These are phyloP conservation scores for Pholiota microspora DNA, from an alignment of 768 basidiomycete genomes.

Conservation along the genomic window DNA sequence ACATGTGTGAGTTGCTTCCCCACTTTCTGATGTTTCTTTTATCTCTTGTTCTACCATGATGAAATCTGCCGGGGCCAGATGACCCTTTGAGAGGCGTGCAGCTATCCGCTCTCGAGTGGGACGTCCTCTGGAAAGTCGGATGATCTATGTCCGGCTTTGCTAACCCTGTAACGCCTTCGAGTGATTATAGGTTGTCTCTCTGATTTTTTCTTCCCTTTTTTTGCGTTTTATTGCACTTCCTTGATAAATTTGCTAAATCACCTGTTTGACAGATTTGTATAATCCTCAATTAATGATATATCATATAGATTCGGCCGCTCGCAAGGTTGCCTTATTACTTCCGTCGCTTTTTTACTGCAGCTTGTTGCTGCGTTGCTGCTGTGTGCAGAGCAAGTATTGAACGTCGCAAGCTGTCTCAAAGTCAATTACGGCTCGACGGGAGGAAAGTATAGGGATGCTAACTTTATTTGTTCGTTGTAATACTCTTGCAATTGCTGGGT, in stretches of 20 bases:
- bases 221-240: no score
- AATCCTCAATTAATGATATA: no score
- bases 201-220: neutral
- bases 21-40: neutral
- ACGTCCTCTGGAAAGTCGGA: constrained; percentile 41
- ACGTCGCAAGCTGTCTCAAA: constrained; percentile 31
- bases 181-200: neutral
- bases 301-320: no score
- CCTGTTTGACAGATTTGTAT: no score
- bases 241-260: no score
- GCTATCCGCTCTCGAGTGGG: constrained; percentile 7
- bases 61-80: constrained; percentile 86
- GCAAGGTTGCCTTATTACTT: no score
- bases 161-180: neutral
- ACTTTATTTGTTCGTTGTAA: constrained; percentile 47
- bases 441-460: constrained; percentile 8
- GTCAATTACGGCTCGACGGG: neutral
- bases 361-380: constrained; percentile 23
- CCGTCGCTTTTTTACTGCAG: neutral
- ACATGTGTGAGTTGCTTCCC: constrained; percentile 20
- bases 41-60: constrained; percentile 35
- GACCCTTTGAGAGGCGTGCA: constrained; percentile 50
- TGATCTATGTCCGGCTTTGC: constrained; percentile 62
- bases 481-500: constrained; percentile 45
- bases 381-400: constrained; percentile 34